phyloP scores from a whole-genome alignment of 177 flowering plant species.

The Vitis hybrid region DNA sequence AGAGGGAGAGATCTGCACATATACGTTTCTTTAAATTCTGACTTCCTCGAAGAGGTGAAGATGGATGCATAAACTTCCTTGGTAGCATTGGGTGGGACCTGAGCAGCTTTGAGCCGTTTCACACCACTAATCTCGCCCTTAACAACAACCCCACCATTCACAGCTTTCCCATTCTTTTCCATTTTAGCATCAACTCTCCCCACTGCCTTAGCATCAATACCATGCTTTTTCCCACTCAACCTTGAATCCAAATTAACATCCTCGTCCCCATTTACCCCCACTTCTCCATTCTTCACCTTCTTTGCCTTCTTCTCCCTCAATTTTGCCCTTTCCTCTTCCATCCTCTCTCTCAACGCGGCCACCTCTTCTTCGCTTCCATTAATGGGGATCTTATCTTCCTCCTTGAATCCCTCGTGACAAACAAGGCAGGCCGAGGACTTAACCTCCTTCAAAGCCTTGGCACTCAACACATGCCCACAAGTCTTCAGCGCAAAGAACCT shows the following conservation, averaged over 20 bases:
- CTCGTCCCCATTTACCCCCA: conserved; percentile 25
- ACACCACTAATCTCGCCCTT: conserved; percentile 32
- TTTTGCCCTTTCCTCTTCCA: conserved; percentile 66
- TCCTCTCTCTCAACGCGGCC: conserved; percentile 57
- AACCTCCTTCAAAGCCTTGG: conserved; percentile 91
- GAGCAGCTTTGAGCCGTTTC: conserved; percentile 68
- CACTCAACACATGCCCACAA: conserved; percentile 97
- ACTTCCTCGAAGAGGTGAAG: conserved; percentile 84
- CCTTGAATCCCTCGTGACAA: conserved; percentile 64
- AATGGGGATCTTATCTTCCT: conserved; percentile 74
- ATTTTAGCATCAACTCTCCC: conserved; percentile 28
- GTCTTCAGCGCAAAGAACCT: conserved; percentile 65
- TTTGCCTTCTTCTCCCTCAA: conserved; percentile 58
- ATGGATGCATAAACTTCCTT: conserved; percentile 88
- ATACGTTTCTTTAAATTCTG: conserved; percentile 78
- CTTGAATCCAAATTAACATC: conserved; percentile 18
- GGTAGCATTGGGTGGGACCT: conserved; percentile 72
- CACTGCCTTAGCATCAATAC: conserved; percentile 29
- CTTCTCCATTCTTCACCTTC: conserved; percentile 55
- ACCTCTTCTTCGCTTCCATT: conserved; percentile 91
- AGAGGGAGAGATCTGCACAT: conserved; percentile 90
- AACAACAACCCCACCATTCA: conserved; percentile 23
- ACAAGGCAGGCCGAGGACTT: conserved; percentile 72
- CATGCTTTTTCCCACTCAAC: conserved; percentile 56
- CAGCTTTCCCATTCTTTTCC: conserved; percentile 38